Evolutionary conservation across 2,329 filamentous ascomycete species (phyloP), one percentile per base, ranked within the genome.

Genomic region (Polychaeton citri): DNA sequence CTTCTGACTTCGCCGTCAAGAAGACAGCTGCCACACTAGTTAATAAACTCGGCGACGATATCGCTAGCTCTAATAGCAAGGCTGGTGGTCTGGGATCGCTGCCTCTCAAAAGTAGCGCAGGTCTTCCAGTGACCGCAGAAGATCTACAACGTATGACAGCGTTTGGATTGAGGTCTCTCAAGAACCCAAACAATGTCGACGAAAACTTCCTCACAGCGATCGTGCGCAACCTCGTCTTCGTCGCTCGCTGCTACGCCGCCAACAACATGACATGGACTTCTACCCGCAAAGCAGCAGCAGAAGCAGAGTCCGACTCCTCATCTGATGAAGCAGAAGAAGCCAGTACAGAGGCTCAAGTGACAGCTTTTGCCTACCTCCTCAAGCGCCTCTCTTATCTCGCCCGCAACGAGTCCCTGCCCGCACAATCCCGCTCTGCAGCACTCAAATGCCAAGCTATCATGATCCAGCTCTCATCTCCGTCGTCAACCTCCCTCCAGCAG

Each of bases 151-250:
- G 69, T 32, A 54, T 76, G 17, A 68, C 61, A 63, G 58, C 73
- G 63, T 54, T 70, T 68, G 58, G 73, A 69, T 41, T 76, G 41
- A 57, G 64, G 41, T 67, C 68, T 32, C 61, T 94, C 31, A 74
- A 74, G 33, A 33, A 32, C 13, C 73, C 72, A 0, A 67, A 71
- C 0, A 72, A 71, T 35, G 57, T 88, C 6, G 38, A 45, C 9
- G 79, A 90, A 50, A 69, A 76, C 7, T 65, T 96, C n/a, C 82
- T 82, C 1, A 69, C 74, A 30, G 84, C 93, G 53, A 77, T 77
- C 9, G 75, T 83, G 3, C 81, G 85, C 45, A 85, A 94, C 43
- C 65, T 94, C 21, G 69, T 88, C 24, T 93, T 93, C 65, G 66
- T 98, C 0, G 83, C 78, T 30, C 74, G 69, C 41, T 77, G 64